Conservation (phyloP, 2,329 filamentous ascomycete genomes). For the Capronia americana region DNA sequence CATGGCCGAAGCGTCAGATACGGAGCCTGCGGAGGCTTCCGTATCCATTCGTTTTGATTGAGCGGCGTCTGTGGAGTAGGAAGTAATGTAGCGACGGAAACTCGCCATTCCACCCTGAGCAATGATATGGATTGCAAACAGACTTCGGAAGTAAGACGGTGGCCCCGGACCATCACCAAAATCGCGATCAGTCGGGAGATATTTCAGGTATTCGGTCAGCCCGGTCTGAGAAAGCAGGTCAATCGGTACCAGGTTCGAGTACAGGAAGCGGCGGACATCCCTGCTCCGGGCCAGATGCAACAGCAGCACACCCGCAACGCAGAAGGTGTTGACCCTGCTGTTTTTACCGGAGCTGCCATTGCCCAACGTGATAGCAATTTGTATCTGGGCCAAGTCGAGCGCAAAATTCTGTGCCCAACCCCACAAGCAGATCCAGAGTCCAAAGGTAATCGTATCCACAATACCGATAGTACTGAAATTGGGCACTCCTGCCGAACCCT, state of each 20-base stretch:
- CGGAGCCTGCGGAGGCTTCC: conserved; percentile 53
- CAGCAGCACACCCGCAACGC: conserved; percentile 53
- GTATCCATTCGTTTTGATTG: conserved; percentile 53
- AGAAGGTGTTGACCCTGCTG: conserved; percentile 53
- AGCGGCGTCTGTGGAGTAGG: conserved; percentile 49
- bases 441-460: conserved; percentile 80
- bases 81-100: conserved; percentile 54
- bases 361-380: conserved; percentile 88
- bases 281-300: conserved; percentile 55
- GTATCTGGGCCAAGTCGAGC: conserved; percentile 87
- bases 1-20: conserved; percentile 50
- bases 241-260: conserved; percentile 52
- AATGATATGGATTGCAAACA: conserved; percentile 57
- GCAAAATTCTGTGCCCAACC: conserved; percentile 85
- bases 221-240: conserved; percentile 53
- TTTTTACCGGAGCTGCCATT: conserved; percentile 68
- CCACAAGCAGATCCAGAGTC: conserved; percentile 88
- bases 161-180: conserved; percentile 49
- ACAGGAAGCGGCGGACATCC: conserved; percentile 58
- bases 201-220: conserved; percentile 51
- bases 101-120: conserved; percentile 57
- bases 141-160: conserved; percentile 53
- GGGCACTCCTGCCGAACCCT: conserved; percentile 82
- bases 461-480: conserved; percentile 83
- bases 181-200: conserved; percentile 49